phyloP scores from a whole-genome alignment of 2,329 filamentous ascomycete genomes.

The Aspergillus fischeri region DNA sequence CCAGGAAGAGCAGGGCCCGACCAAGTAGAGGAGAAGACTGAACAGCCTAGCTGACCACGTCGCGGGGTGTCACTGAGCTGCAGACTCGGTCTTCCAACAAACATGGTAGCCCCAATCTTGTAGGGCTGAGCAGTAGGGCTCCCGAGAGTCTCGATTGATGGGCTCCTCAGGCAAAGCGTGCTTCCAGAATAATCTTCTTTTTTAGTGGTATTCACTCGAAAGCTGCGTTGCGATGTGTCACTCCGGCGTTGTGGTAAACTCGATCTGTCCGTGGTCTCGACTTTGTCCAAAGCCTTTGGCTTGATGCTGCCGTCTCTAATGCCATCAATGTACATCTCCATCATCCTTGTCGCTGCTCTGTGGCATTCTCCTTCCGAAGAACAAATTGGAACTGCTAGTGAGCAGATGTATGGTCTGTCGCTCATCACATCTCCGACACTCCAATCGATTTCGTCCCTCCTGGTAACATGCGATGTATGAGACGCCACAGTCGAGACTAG shows the following conservation, averaged over 20 bases:
- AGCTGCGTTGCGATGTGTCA: background rate
- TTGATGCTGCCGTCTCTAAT: background rate
- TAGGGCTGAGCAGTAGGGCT: background rate
- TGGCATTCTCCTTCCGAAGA: background rate
- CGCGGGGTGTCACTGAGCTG: background rate
- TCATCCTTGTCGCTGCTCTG: background rate
- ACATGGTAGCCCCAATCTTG: slow-evolving; percentile 10
- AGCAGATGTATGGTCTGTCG: slow-evolving; percentile 9
- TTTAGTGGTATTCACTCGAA: background rate
- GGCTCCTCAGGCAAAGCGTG: background rate
- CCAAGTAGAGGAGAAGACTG: slow-evolving; percentile 18
- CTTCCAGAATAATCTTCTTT: background rate
- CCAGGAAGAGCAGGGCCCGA: slow-evolving; percentile 6
- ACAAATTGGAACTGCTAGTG: slow-evolving; percentile 8
- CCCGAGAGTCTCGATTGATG: background rate
- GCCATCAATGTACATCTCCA: slow-evolving; percentile 4
- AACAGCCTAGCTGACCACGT: slow-evolving; percentile 11
- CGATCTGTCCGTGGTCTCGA: background rate
- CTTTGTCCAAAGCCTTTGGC: background rate
- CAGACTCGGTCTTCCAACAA: slow-evolving; percentile 17
- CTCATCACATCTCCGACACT: slow-evolving; percentile 4
- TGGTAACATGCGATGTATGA: slow-evolving; percentile 3
- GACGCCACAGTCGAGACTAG: slow-evolving; percentile 8
- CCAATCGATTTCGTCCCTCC: slow-evolving; percentile 1
- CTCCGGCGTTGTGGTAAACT: background rate